Percentiles rank a stretch among this genome's conserved stretches.
Evolutionary conservation across 140 eudicot genomes (phyloP).

Genomic region (Oenanthe javanica): DNA sequence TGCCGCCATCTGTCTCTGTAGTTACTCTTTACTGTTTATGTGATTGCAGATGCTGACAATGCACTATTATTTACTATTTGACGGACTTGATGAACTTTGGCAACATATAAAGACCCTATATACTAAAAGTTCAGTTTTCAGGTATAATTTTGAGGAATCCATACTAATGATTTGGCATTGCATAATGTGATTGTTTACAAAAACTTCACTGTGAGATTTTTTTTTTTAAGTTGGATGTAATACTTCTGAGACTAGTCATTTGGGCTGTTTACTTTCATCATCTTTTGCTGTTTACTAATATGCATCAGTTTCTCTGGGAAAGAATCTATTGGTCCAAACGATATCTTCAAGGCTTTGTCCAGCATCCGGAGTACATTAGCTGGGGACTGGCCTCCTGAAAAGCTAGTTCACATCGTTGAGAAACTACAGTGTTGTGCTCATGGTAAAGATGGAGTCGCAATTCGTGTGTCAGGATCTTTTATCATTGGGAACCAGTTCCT

Average conservation of each 20-base stretch:
- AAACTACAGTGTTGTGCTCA: conserved; percentile 88
- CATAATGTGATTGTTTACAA: background rate
- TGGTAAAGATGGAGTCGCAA: conserved; percentile 80
- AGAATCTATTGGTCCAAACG: conserved; percentile 53
- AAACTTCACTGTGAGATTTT: background rate
- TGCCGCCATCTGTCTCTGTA: no score
- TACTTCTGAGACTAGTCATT: background rate
- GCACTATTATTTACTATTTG: conserved; percentile 87
- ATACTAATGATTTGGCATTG: background rate
- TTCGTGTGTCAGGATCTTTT: conserved; percentile 85
- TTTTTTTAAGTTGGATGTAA: background rate
- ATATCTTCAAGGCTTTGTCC: conserved; percentile 54
- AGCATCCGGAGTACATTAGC: conserved; percentile 72
- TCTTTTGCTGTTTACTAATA: conserved; percentile 17
- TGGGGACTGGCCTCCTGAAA: conserved; percentile 95
- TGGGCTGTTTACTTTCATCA: background rate
- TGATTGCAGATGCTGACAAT: conserved; percentile 84
- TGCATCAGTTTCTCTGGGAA: conserved; percentile 72
- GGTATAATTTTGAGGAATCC: conserved; percentile 32
- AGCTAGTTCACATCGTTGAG: conserved; percentile 91
- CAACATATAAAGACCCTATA: conserved; percentile 68
- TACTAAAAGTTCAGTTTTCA: conserved; percentile 55
- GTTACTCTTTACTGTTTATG: conserved; percentile 3
- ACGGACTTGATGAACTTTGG: conserved; percentile 93
- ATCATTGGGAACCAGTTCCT: conserved; percentile 82